Evolutionary conservation across 2,329 filamentous ascomycete genomes (phyloP), one percentile per base, ranked within the genome.

Genomic region (Aureobasidium melanogenum): DNA sequence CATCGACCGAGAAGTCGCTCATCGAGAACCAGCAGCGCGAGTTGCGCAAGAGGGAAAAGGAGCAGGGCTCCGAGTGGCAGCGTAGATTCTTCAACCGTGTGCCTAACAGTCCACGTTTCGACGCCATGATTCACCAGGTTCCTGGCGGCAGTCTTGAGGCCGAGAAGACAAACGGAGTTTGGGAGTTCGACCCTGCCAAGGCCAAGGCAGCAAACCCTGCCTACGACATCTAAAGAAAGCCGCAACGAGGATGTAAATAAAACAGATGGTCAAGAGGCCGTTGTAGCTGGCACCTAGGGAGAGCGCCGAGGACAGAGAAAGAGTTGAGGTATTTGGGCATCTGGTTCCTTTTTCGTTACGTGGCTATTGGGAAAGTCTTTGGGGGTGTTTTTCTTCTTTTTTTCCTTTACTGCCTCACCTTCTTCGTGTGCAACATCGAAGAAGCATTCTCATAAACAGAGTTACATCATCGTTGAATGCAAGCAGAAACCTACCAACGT

Each of bases 11-110:
- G 72, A 97, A 97, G 80, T 83, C 83, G 62, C 89, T 90, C 74
- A 96, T 97, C 65, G 94, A 97, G 75, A 89, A 91, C 67, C 85
- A 87, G 38, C 93, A 97, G 79, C 85, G 91, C 15, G 89, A 83
- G 73, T 80, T 85, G 76, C 85, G 92, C 65, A 83, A 84, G 71
- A 80, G 84, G 69, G 92, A 97, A 73, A 84, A 84, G 68, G 80
- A 82, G n/a, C 88, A 91, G 67, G 86, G 86, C 22, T 82, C 82
- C 46, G 79, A 84, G 43, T 99, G 94, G 93, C 83, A 91, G 69
- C 82, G 91, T 48, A 82, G 88, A 60, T 97, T 94, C 78, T 99
- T 97, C 76, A 84, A 69, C 1, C 69, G 73, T 28, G 68, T 70
- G 15, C 71, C 75, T 2, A 70, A 68, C 36, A 68, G 70, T 47